A percentile compares a stretch with the other conserved stretches of the same genome.
Evolutionary conservation across 345 rosid genomes (phyloP).

Genomic region (Eucalyptus brandiana): DNA sequence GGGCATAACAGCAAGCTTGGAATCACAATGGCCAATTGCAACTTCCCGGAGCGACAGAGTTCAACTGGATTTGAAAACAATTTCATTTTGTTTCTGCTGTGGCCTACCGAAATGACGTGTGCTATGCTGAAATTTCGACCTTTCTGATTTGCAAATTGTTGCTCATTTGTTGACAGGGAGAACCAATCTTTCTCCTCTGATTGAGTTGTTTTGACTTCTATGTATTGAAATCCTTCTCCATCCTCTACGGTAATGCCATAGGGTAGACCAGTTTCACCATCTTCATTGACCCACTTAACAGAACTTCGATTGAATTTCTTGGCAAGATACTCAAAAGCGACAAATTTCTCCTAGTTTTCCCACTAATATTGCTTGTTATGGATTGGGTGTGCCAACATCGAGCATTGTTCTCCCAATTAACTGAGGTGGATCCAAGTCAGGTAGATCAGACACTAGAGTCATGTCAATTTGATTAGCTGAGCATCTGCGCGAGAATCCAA

Average conservation of each 20-base stretch:
- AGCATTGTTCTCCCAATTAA: constrained; percentile 40
- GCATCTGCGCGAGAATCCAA: not conserved
- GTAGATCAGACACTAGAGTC: constrained; percentile 5
- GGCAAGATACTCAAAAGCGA: constrained; percentile 51
- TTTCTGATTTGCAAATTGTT: constrained; percentile 63
- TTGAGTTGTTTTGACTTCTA: constrained; percentile 79
- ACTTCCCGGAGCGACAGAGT: constrained; percentile 50
- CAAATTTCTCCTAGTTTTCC: constrained; percentile 67
- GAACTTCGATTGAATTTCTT: constrained; percentile 8
- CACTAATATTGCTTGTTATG: constrained; percentile 30
- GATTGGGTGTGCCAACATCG: constrained; percentile 26
- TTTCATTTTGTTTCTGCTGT: constrained; percentile 33
- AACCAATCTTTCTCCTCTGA: constrained; percentile 72
- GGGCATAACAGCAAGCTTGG: not conserved
- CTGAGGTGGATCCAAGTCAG: constrained; percentile 1
- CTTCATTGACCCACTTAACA: constrained; percentile 79
- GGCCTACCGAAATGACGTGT: constrained; percentile 40
- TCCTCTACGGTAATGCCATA: constrained; percentile 45
- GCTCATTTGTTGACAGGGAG: constrained; percentile 56
- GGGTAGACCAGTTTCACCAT: constrained; percentile 65
- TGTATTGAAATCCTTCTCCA: constrained; percentile 19
- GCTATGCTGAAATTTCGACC: constrained; percentile 51
- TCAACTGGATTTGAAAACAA: constrained; percentile 49
- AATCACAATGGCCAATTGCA: constrained; percentile 60
- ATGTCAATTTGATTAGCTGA: constrained; percentile 2